phyloP scores from a whole-genome alignment of 257 asterid genomes.

The Salvia rosmarinus region DNA sequence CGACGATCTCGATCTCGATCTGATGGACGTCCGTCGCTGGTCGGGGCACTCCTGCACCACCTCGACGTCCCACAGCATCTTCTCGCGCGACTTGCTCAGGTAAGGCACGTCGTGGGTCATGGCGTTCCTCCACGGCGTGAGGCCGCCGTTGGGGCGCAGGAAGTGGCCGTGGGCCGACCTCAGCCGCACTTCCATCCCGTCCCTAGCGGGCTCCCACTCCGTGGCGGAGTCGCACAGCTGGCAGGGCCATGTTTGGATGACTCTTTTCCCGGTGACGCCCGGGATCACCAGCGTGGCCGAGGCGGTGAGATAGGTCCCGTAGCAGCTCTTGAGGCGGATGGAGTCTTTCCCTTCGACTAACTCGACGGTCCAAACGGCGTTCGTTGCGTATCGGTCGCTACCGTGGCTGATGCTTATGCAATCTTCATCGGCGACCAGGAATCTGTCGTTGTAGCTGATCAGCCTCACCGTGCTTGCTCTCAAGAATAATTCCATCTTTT shows the following conservation, averaged over 20 bases:
- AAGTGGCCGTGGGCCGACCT: constrained; percentile 58
- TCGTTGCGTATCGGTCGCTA: constrained; percentile 47
- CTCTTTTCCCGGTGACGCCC: constrained; percentile 53
- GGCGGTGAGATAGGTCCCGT: constrained; percentile 71
- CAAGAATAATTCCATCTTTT: constrained; percentile 64
- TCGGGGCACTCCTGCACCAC: constrained; percentile 48
- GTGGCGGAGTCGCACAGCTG: constrained; percentile 46
- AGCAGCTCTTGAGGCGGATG: constrained; percentile 62
- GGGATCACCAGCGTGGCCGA: constrained; percentile 54
- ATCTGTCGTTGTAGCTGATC: constrained; percentile 55
- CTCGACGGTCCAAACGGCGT: constrained; percentile 61
- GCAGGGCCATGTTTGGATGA: constrained; percentile 50
- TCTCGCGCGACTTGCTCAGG: constrained; percentile 44
- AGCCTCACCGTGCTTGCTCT: constrained; percentile 56
- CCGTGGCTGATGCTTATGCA: constrained; percentile 45
- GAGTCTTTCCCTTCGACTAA: constrained; percentile 40
- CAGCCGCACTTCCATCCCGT: constrained; percentile 74
- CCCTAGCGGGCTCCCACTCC: constrained; percentile 78
- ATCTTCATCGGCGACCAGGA: constrained; percentile 66
- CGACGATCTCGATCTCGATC: constrained; percentile 27
- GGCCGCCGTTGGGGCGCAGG: constrained; percentile 68
- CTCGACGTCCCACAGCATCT: constrained; percentile 80
- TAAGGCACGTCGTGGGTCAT: constrained; percentile 67
- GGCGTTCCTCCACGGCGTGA: constrained; percentile 77
- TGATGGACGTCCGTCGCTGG: background rate